phyloP scores from a whole-genome alignment of 1,139 yeast species.

The Blastobotrys capitulatus region DNA sequence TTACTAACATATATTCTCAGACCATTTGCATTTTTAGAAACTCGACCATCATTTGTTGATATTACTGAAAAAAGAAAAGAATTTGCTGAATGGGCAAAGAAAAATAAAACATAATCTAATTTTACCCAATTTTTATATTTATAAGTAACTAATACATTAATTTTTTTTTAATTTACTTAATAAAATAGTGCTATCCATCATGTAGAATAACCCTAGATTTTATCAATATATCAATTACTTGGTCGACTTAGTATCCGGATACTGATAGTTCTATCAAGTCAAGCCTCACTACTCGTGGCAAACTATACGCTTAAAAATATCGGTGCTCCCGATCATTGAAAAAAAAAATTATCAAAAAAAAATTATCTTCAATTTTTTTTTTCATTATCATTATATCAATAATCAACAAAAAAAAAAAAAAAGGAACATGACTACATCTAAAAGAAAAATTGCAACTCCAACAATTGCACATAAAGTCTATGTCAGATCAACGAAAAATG shows the following conservation, averaged over 20 bases:
- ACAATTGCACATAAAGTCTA: constrained; percentile 70
- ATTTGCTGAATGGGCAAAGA: constrained; percentile 26
- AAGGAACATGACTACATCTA: neutral
- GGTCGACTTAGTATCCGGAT: no score
- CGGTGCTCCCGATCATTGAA: no score
- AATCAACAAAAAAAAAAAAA: neutral
- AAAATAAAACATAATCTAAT: neutral
- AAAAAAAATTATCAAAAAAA: neutral
- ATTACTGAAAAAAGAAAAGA: constrained; percentile 26
- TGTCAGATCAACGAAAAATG: constrained; percentile 69
- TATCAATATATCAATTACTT: no score
- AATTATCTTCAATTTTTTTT: neutral
- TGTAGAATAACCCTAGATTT: no score
- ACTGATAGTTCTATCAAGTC: no score
- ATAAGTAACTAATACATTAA: neutral
- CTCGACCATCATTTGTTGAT: constrained; percentile 33
- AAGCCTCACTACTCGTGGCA: no score
- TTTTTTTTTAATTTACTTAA: no score
- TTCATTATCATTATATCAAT: no score
- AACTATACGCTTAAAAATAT: no score
- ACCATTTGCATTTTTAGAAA: constrained; percentile 29
- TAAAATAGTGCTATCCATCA: no score
- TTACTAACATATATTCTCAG: constrained; percentile 10
- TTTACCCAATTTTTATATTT: neutral
- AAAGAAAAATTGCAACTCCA: constrained; percentile 1